Conservation (phyloP, 306 rosid genomes). For the Glycine tomentella region DNA sequence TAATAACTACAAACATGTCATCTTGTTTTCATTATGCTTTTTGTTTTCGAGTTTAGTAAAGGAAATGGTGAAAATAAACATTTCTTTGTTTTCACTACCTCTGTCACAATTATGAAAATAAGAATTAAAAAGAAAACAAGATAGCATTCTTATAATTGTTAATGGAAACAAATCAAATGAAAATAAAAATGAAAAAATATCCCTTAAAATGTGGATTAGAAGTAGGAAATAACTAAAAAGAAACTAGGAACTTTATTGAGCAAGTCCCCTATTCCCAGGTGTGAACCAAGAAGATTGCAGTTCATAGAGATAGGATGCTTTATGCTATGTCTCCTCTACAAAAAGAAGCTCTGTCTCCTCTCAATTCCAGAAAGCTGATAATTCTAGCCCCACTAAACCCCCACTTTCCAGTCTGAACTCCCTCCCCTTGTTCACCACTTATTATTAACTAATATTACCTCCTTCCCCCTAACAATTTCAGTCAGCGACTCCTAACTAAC, state of each 20-base stretch:
- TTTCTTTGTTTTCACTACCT: too few relatives aligned
- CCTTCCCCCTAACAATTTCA: background rate
- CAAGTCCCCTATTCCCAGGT: background rate
- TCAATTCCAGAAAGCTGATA: background rate
- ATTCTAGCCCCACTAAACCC: background rate
- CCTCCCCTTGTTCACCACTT: background rate
- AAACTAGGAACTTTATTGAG: background rate
- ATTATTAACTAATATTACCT: background rate
- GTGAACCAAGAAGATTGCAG: background rate
- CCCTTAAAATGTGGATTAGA: background rate
- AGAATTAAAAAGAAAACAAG: too few relatives aligned
- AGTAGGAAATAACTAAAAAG: background rate
- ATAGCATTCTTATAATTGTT: too few relatives aligned
- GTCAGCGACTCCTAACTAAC: too few relatives aligned
- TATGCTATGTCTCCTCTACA: background rate
- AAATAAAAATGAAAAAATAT: too few relatives aligned
- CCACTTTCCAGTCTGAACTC: conserved; percentile 10
- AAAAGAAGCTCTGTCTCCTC: background rate
- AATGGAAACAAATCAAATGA: too few relatives aligned
- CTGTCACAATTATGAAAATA: too few relatives aligned
- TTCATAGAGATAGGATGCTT: background rate
- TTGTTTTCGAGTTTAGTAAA: background rate
- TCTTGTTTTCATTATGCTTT: background rate
- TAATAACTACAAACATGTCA: background rate
- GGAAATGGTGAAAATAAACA: too few relatives aligned